Percentiles rank a stretch among this genome's conserved stretches.
Conservation (phyloP, 192 early-diverging fungal species). For the Coemansia asiatica region DNA sequence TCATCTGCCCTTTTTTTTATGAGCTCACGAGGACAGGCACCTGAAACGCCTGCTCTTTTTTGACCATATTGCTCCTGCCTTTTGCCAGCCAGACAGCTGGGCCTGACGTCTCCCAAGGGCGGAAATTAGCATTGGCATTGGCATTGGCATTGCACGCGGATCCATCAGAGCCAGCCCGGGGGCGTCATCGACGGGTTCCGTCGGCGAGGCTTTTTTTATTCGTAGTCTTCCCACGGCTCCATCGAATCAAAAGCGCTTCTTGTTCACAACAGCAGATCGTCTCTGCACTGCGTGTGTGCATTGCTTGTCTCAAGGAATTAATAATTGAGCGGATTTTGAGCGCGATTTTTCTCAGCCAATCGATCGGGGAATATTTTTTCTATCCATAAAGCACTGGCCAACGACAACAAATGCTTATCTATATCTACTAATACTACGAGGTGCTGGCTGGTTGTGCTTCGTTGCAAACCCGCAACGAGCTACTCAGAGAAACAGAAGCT, state of each 20-base stretch:
- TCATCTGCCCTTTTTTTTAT: not conserved
- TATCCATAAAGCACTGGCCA: not conserved
- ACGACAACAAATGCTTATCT: not conserved
- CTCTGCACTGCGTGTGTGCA: not conserved
- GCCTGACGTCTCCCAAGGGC: not conserved
- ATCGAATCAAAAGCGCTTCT: not conserved
- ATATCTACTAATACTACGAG: too few relatives aligned
- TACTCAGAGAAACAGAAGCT: too few relatives aligned
- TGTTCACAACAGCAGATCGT: not conserved
- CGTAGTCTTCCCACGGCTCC: not conserved
- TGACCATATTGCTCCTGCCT: not conserved
- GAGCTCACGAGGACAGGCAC: not conserved
- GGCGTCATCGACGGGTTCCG: not conserved
- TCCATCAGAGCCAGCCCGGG: not conserved
- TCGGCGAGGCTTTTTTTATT: not conserved
- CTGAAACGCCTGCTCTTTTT: not conserved
- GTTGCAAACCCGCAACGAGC: too few relatives aligned
- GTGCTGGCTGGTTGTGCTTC: too few relatives aligned
- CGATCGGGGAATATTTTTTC: slow-evolving; percentile 13
- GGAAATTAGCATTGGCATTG: too few relatives aligned
- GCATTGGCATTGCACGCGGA: not conserved
- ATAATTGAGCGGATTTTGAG: not conserved
- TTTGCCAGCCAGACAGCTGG: not conserved
- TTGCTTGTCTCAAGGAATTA: not conserved
- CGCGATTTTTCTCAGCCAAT: slow-evolving; percentile 51